Base-by-base conservation (phyloP, 179 eudicot species). In the Gypsophila paniculata region DNA sequence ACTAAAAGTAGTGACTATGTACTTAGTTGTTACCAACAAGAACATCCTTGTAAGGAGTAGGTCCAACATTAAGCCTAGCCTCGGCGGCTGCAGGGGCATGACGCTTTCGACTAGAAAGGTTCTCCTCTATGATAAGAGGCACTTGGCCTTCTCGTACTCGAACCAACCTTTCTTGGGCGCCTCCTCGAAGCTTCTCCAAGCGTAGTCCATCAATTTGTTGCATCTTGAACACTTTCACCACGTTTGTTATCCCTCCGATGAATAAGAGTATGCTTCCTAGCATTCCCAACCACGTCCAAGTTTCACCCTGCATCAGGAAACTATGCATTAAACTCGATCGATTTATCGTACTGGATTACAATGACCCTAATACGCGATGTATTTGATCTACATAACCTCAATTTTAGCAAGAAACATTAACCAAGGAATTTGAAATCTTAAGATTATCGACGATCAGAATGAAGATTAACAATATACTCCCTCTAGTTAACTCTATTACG, bases 201-300 rank as follows among this genome's bases (percentile, higher is more conserved):
- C 91, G 81, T 23, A 84, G 69, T 25, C 88, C 89, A 12, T 81
- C 76, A 13, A 62, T 69, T 74, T 88, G 96, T 34, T 84, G 96
- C 94, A 90, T 87, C 87, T 92, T 85, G 81, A 92, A 88, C 67
- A 90, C 97, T 75, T 90, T 92, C 70, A 90, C 89, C 55, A 88
- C 87, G 70, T 92, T 92, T 58, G 80, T 78, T 70, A 92, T 52
- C 29, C 89, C 97, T 57, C 96, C 97, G 29, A 88, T 23, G 51
- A 87, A 84, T 13, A 85, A 77, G 77, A 85, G 52, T 64, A 85
- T 58, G 86, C 96, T 91, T 77, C 88, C 97, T 39, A 75, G 79
- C 64, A 90, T 70, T 5, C 97, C 87, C 39, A 87, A 36, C 94
- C 93, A 92, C 55, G 84, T 77, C 89, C 88, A 90, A 5, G 73